phyloP scores from a whole-genome alignment of 257 asterid species.

The Linderniella brevidens region DNA sequence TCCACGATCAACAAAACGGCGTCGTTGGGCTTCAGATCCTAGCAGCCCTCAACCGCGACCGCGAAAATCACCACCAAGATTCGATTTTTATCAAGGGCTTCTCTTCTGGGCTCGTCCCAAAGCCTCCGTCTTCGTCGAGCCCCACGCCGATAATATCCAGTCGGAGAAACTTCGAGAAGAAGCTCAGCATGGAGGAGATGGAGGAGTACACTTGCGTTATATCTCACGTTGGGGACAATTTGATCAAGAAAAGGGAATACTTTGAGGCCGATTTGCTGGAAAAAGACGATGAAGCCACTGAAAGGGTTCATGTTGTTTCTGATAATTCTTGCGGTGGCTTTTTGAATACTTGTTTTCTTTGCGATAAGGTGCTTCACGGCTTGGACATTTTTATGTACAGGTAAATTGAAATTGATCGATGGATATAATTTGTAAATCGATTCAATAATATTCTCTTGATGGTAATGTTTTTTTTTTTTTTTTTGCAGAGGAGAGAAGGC shows the following conservation, averaged over 20 bases:
- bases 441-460: too few species aligned
- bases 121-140: conserved; percentile 37
- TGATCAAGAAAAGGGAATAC: conserved; percentile 43
- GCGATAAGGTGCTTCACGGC: conserved; percentile 72
- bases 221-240: conserved; percentile 47
- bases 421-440: too few species aligned
- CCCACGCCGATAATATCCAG: conserved; percentile 24
- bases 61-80: conserved; percentile 3
- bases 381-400: conserved; percentile 89
- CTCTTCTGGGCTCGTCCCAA: conserved; percentile 25
- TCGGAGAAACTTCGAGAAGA: background rate
- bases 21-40: conserved; percentile 77
- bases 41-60: conserved; percentile 31
- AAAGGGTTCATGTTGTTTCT: conserved; percentile 5
- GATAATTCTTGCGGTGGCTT: conserved; percentile 17
- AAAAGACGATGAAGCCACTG: too few species aligned
- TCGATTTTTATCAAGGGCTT: conserved; percentile 9
- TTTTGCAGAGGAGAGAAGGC: conserved; percentile 57
- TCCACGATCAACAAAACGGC: conserved; percentile 50
- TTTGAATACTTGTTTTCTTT: conserved; percentile 58
- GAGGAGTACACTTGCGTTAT: conserved; percentile 82
- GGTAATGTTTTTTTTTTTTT: background rate
- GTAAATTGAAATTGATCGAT: conserved; percentile 13
- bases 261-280: conserved; percentile 32
- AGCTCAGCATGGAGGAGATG: conserved; percentile 28